phyloP scores from a whole-genome alignment of 2,329 filamentous ascomycete genomes.

The Neobulgaria alba region DNA sequence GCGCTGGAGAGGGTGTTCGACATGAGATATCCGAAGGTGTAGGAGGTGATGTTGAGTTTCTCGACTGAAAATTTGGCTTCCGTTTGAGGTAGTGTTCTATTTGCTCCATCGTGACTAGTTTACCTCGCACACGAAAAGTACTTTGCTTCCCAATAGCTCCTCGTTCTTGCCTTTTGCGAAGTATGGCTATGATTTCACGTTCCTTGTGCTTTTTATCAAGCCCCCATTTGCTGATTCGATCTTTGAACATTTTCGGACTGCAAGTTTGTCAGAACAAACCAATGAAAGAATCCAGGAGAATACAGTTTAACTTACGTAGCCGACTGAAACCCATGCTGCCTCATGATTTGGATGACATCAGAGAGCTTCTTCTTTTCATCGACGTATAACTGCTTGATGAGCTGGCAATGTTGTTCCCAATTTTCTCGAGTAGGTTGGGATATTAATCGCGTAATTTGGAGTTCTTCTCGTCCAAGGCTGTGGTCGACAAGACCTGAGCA shows the following conservation, averaged over 20 bases:
- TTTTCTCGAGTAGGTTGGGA: slow-evolving; percentile 1
- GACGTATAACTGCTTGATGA: slow-evolving; percentile 6
- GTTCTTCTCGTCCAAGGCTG: too few species aligned
- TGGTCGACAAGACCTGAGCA: too few species aligned
- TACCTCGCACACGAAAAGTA: slow-evolving; percentile 3
- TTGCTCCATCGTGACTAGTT: slow-evolving; percentile 1
- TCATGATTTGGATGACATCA: slow-evolving; percentile 5
- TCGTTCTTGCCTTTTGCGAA: slow-evolving; percentile 3
- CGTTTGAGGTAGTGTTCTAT: slow-evolving; percentile 4
- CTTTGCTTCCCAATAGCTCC: slow-evolving; percentile 5
- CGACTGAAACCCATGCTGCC: slow-evolving; percentile 3
- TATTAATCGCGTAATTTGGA: too few species aligned
- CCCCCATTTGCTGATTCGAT: slow-evolving; percentile 7
- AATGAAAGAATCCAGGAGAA: background rate
- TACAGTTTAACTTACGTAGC: slow-evolving; percentile 6
- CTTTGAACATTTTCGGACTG: slow-evolving; percentile 7
- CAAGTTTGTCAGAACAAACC: background rate
- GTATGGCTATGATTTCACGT: slow-evolving; percentile 4
- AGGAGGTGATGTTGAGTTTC: background rate
- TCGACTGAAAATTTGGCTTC: background rate
- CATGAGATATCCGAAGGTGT: slow-evolving; percentile 5
- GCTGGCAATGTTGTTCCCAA: slow-evolving; percentile 1
- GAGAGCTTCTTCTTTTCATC: slow-evolving; percentile 8
- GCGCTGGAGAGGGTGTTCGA: slow-evolving; percentile 5
- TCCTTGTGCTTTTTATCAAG: slow-evolving; percentile 11